A percentile compares a stretch with the other conserved stretches of the same genome.
These are phyloP conservation scores for Cokeromyces recurvatus DNA, from an alignment of 371 early-diverging fungal species.

Conservation along the genomic window DNA sequence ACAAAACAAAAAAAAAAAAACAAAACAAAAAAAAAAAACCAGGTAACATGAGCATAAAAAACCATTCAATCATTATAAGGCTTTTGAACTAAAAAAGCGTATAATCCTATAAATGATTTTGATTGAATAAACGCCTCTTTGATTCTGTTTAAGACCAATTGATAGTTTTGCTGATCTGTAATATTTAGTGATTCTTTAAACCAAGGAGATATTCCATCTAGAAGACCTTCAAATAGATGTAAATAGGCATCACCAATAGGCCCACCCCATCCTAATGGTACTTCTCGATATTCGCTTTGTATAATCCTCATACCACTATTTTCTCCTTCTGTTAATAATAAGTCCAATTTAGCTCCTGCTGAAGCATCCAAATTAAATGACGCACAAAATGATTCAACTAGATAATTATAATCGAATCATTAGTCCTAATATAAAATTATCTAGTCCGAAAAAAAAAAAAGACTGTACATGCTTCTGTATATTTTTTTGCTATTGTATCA, in stretches of 20 bases:
- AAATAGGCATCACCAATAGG: constrained; percentile 29
- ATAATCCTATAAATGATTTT: constrained; percentile 26
- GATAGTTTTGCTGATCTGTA: constrained; percentile 11
- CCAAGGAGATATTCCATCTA: constrained; percentile 92
- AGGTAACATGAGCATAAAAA: too few species aligned
- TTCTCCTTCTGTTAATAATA: constrained; percentile 15
- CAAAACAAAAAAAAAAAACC: too few species aligned
- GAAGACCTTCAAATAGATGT: constrained; percentile 38
- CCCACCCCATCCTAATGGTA: constrained; percentile 38
- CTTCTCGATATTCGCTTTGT: constrained; percentile 34
- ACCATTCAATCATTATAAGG: too few species aligned
- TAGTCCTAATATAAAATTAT: too few species aligned
- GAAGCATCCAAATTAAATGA: constrained; percentile 21
- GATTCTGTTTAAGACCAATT: constrained; percentile 5
- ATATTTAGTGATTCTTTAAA: constrained; percentile 66
- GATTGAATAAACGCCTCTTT: constrained; percentile 17
- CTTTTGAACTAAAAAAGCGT: constrained; percentile 34
- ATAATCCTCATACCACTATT: constrained; percentile 11
- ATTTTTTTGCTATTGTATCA: constrained; percentile 5
- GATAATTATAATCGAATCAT: too few species aligned
- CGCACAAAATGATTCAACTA: constrained; percentile 28
- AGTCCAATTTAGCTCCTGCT: constrained; percentile 28
- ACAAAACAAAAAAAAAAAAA: too few species aligned
- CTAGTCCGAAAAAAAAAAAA: too few species aligned
- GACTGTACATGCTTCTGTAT: constrained; percentile 16